phyloP scores from a whole-genome alignment of 139 green algal genomes.

The Coelastrella sp. region DNA sequence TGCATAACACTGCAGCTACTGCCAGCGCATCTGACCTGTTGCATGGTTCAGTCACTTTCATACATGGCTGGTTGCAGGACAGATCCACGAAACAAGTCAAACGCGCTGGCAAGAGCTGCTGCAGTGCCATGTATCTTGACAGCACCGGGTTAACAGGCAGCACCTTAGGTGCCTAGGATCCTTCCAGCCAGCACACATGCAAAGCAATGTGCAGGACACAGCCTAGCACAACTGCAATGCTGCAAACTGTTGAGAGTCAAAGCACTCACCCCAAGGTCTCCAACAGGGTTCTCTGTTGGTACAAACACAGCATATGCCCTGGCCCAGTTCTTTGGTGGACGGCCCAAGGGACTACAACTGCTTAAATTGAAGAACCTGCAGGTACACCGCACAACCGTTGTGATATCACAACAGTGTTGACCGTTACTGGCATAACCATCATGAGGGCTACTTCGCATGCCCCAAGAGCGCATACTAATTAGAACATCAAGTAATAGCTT shows the following conservation, averaged over 20 bases:
- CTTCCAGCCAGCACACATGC: not conserved
- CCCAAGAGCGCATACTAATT: too few relatives aligned
- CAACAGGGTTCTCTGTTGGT: not conserved
- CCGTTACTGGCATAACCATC: not conserved
- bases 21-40: too few relatives aligned
- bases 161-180: too few relatives aligned
- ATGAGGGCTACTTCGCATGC: not conserved
- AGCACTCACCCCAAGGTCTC: slow-evolving; percentile 29
- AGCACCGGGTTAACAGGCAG: too few relatives aligned
- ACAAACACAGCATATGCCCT: slow-evolving; percentile 36
- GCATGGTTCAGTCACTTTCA: too few relatives aligned
- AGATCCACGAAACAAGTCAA: too few relatives aligned
- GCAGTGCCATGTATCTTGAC: too few relatives aligned
- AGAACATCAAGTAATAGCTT: too few relatives aligned
- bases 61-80: too few relatives aligned
- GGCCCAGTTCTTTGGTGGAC: slow-evolving; percentile 24
- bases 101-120: too few relatives aligned
- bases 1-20: too few relatives aligned
- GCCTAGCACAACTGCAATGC: not conserved
- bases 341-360: not conserved
- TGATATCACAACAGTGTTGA: not conserved
- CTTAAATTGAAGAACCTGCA: not conserved
- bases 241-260: not conserved
- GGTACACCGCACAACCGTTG: not conserved
- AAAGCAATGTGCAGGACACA: not conserved